Conservation (phyloP, 2,329 filamentous ascomycete species). For the Pleochaeta shiraiana region DNA sequence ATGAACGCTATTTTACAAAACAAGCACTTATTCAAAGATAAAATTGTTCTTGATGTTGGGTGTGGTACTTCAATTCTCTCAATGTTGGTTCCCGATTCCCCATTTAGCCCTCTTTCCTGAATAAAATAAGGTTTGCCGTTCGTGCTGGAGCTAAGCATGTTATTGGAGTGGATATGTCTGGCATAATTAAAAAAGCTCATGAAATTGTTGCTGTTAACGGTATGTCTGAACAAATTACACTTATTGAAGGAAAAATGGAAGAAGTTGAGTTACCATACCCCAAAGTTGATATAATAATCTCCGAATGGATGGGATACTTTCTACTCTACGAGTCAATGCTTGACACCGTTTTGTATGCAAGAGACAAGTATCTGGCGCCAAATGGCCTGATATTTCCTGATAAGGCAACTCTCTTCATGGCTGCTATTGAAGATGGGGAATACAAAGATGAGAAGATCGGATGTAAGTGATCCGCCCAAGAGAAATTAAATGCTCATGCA, state of each 20-base stretch:
- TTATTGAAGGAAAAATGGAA: slow-evolving; percentile 99
- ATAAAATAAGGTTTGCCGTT: slow-evolving; percentile 60
- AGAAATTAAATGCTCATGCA: background rate
- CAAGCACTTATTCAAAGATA: slow-evolving; percentile 79
- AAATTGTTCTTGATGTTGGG: slow-evolving; percentile 88
- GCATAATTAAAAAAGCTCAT: slow-evolving; percentile 94
- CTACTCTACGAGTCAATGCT: slow-evolving; percentile 97
- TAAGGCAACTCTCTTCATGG: slow-evolving; percentile 94
- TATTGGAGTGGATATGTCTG: slow-evolving; percentile 98
- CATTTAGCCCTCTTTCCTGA: slow-evolving; percentile 1
- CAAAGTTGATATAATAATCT: slow-evolving; percentile 98
- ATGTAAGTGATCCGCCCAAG: slow-evolving; percentile 36
- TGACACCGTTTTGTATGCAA: slow-evolving; percentile 91
- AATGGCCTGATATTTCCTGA: slow-evolving; percentile 95
- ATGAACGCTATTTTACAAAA: slow-evolving; percentile 97
- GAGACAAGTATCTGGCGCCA: slow-evolving; percentile 72
- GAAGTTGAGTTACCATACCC: slow-evolving; percentile 84
- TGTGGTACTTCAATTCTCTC: slow-evolving; percentile 96
- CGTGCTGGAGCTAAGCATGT: slow-evolving; percentile 96
- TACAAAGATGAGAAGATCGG: slow-evolving; percentile 99
- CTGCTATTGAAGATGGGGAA: slow-evolving; percentile 93
- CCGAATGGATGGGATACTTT: slow-evolving; percentile 99
- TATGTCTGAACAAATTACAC: slow-evolving; percentile 86
- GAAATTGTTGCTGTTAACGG: slow-evolving; percentile 90
- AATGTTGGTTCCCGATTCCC: slow-evolving; percentile 43